phyloP scores from a whole-genome alignment of 2,329 filamentous ascomycete genomes.

The Aspergillus hortae region DNA sequence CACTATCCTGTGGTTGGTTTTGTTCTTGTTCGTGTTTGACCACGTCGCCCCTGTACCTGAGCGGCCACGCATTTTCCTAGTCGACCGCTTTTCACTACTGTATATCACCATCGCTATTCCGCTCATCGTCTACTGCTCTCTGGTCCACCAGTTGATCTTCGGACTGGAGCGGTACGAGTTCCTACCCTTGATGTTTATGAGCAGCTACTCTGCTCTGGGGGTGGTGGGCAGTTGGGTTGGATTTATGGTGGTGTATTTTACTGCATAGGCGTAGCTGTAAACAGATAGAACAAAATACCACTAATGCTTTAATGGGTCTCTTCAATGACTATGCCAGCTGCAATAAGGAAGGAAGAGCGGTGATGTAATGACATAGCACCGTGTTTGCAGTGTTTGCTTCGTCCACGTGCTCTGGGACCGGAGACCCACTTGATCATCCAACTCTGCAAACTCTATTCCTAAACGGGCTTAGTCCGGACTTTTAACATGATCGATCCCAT shows the following conservation, averaged over 20 bases:
- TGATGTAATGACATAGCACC: constrained; percentile 15
- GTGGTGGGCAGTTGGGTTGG: constrained; percentile 94
- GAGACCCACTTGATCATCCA: constrained; percentile 18
- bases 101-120: constrained; percentile 91
- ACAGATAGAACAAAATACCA: background rate
- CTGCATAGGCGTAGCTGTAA: constrained; percentile 26
- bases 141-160: constrained; percentile 80
- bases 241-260: constrained; percentile 89
- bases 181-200: constrained; percentile 93
- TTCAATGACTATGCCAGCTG: background rate
- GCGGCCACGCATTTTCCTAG: constrained; percentile 76
- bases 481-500: constrained; percentile 15
- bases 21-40: constrained; percentile 84
- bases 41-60: constrained; percentile 78
- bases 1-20: constrained; percentile 83
- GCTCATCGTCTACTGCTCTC: constrained; percentile 80
- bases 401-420: constrained; percentile 16
- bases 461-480: constrained; percentile 7
- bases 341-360: background rate
- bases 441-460: constrained; percentile 16
- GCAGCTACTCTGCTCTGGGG: constrained; percentile 89
- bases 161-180: constrained; percentile 74
- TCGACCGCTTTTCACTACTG: constrained; percentile 84
- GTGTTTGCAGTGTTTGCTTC: constrained; percentile 16
- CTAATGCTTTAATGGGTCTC: background rate